phyloP scores from a whole-genome alignment of 768 basidiomycete genomes.

The Phlebiopsis flavidoalba region DNA sequence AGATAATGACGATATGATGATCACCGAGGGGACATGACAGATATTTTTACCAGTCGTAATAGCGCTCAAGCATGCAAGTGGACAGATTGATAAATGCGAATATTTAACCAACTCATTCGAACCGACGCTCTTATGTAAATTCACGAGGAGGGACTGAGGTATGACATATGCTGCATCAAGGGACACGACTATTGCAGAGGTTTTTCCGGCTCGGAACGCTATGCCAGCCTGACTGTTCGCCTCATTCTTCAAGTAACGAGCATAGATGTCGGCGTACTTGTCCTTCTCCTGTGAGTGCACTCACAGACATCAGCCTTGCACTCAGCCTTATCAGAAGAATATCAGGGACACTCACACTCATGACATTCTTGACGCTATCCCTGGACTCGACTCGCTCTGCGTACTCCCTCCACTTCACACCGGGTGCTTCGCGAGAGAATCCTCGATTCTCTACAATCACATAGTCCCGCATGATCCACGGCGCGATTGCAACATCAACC shows the following conservation, averaged over 20 bases:
- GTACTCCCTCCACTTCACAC: constrained; percentile 41
- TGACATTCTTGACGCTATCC: constrained; percentile 43
- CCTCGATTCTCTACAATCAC: constrained; percentile 44
- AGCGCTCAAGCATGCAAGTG: not conserved
- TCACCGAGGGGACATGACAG: not conserved
- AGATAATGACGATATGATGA: not conserved
- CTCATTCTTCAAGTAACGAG: constrained; percentile 52
- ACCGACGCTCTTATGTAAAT: not conserved
- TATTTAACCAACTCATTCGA: not conserved
- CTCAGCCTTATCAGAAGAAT: not conserved
- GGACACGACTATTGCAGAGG: not conserved
- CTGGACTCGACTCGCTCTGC: constrained; percentile 36
- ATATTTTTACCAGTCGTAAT: not conserved
- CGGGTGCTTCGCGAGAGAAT: constrained; percentile 38
- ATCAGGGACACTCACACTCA: constrained; percentile 17
- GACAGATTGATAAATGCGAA: not conserved
- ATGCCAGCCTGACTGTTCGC: constrained; percentile 26
- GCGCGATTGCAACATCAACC: constrained; percentile 51
- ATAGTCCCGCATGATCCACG: constrained; percentile 49
- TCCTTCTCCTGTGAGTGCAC: constrained; percentile 27
- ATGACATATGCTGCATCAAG: too few relatives aligned
- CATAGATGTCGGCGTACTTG: constrained; percentile 45
- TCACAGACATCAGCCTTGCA: not conserved
- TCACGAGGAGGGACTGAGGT: too few relatives aligned
- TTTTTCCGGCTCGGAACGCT: constrained; percentile 21